These are phyloP conservation scores for Trifolium dubium DNA, from an alignment of 306 rosid genomes.

Conservation along the genomic window DNA sequence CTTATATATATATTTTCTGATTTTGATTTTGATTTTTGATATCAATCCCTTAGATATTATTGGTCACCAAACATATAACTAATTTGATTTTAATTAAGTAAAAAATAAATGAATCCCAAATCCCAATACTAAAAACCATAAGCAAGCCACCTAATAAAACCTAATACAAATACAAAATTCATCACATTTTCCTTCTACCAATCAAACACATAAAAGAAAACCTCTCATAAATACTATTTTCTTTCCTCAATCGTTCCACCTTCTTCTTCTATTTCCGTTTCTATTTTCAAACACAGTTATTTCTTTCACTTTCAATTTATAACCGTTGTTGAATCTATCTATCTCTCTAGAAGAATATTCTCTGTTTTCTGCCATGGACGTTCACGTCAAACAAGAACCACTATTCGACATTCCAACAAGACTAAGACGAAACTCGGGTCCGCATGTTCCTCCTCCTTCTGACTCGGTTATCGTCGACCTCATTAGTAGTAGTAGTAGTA, in stretches of 20 bases:
- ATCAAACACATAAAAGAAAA: neutral
- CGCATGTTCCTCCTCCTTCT: conserved; percentile 23
- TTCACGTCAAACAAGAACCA: conserved; percentile 41
- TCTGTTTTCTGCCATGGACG: conserved; percentile 47
- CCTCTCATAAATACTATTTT: neutral
- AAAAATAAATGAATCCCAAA: no score
- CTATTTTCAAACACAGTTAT: no score
- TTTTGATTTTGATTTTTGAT: no score
- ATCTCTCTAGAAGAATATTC: neutral
- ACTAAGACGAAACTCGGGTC: conserved; percentile 10
- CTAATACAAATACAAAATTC: neutral
- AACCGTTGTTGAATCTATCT: neutral
- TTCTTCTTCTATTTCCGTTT: neutral
- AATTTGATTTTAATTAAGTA: no score
- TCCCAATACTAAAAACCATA: no score
- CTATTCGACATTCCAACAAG: conserved; percentile 5
- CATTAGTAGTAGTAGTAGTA: conserved; percentile 47
- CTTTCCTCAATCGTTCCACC: neutral
- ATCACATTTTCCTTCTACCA: neutral
- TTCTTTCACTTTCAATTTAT: neutral
- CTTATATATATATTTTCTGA: no score
- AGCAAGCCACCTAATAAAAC: neutral
- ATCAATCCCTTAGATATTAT: no score
- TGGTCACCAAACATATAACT: no score
- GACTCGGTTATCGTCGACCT: conserved; percentile 63